Evolutionary conservation across 768 basidiomycete genomes (phyloP), one percentile per base, ranked within the genome.

Genomic region (Termitomyces sp.): DNA sequence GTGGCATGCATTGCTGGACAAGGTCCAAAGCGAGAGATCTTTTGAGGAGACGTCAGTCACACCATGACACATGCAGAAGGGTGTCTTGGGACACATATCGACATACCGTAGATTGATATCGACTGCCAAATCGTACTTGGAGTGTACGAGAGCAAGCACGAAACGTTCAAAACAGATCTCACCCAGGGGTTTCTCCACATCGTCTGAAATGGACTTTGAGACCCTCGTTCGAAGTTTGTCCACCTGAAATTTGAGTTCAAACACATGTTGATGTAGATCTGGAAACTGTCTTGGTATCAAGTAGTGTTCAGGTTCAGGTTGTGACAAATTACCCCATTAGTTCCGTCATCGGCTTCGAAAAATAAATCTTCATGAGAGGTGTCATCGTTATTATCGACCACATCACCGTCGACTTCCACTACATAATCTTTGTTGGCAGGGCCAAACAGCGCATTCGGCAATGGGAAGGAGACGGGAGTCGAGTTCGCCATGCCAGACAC

Each of bases 161-260:
- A 98, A 99, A 28, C 82, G 81, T 60, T 91, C 83, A 13, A 99
- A 79, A 10, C 81, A 77, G 12, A 96, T 81, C 65, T 92, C 82
- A 24, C 93, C 96, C 16, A 99, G 74, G 4, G 80, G 79, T 45
- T 78, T 85, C 63, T 99, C 97, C 6, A 73, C 67, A 15, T 81
- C 84, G 41, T 87, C 79, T 5, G 73, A 58, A 31, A 73, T 75
- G 3, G 88, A 85, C 63, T 88, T 92, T 63, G 83, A 92, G 39
- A 99, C 75, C 2, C 87, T 83, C 0, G 87, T 92, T 49, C 89
- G 80, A 13, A 99, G 77, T 51, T 83, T 82, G 53, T 93, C 90
- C 37, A 98, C 97, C 33, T 85, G 77, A 74, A 99, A 98, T 56
- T 87, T 78, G 59, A 98, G 75, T 69, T 97, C 90, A 60, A 98